Base-by-base conservation (phyloP, 805 yeast species). In the Candida pseudoglaebosa region DNA sequence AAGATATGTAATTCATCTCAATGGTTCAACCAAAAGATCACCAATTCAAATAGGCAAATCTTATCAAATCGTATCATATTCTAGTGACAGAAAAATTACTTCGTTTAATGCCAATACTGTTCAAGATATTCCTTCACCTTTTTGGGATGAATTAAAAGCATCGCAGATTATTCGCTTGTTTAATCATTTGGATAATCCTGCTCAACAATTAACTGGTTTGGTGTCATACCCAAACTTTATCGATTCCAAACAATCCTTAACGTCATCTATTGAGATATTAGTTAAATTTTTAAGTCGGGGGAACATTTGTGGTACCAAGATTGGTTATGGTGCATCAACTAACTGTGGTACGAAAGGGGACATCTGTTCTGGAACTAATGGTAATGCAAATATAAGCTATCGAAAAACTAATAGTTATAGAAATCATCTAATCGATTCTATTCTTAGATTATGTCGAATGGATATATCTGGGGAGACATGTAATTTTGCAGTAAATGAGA, bases 81-180 rank as follows among this genome's bases (percentile, higher is more conserved):
- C 30, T 17, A 36, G 37, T 34, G 42, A 34, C 24, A 32, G 51
- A 19, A 54, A 51, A 39, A 49, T 43, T 8, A 33, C 40, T 12
- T 33, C 39, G 20, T 55, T 40, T 34, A 49, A 45, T 37, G 42
- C 47, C 4, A 41, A 41, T 2, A 46, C 54, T 4, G 45, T 60
- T 33, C 36, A 46, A 19, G 48, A 51, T 12, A 18, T 54, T 4
- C 24, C 41, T 2, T 19, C 26, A 1, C 17, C 22, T 3, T 56
- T 73, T 21, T 83, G 90, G 90, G 68, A 66, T 9, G 89, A 83
- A 49, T 58, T 82, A 1, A 75, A 71, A 40, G 81, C 78, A 2
- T 77, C 84, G 22, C 64, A 73, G 13, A 49, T 82, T 19, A 70
- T 84, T 19, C 63, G 93, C 46, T 61, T 77, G 7, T 51, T 80